Percentiles rank a stretch among this genome's conserved stretches.
These are phyloP conservation scores for Penicillium diatomitis DNA, from an alignment of 495 filamentous ascomycete species.

Conservation along the genomic window DNA sequence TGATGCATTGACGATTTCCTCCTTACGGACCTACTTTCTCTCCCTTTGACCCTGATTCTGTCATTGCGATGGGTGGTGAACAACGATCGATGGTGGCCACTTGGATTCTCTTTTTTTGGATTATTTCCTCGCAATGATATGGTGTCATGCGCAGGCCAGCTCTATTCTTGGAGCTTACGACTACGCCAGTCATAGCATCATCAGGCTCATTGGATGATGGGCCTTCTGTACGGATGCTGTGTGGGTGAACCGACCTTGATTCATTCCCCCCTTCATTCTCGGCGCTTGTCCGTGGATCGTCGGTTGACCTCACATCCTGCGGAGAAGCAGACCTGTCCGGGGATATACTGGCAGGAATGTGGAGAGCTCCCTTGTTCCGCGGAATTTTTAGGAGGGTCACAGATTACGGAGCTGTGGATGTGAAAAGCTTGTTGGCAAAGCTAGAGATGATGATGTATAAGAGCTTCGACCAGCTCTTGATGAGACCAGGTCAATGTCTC, in stretches of 20 bases:
- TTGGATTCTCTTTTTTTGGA: not conserved
- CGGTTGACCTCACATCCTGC: conserved; percentile 3
- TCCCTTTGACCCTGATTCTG: too few relatives aligned
- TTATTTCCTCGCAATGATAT: not conserved
- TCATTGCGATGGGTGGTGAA: too few relatives aligned
- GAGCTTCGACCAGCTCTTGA: not conserved
- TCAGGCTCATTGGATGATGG: not conserved
- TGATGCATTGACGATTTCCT: too few relatives aligned
- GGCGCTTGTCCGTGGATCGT: conserved; percentile 2
- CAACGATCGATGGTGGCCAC: too few relatives aligned
- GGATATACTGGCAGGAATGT: conserved; percentile 12
- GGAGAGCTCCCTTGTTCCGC: conserved; percentile 15
- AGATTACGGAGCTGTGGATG: not conserved
- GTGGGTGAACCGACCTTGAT: not conserved
- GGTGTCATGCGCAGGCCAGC: not conserved
- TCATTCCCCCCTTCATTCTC: conserved; percentile 26
- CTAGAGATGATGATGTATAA: conserved; percentile 6
- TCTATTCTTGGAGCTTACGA: not conserved
- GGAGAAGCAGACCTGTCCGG: not conserved
- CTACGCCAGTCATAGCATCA: not conserved
- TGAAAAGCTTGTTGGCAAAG: conserved; percentile 1
- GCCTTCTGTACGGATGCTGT: not conserved
- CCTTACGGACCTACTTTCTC: too few relatives aligned
- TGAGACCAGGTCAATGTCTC: too few relatives aligned
- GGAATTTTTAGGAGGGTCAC: not conserved